phyloP scores from a whole-genome alignment of 306 rosid genomes.

The Trifolium subterraneum region DNA sequence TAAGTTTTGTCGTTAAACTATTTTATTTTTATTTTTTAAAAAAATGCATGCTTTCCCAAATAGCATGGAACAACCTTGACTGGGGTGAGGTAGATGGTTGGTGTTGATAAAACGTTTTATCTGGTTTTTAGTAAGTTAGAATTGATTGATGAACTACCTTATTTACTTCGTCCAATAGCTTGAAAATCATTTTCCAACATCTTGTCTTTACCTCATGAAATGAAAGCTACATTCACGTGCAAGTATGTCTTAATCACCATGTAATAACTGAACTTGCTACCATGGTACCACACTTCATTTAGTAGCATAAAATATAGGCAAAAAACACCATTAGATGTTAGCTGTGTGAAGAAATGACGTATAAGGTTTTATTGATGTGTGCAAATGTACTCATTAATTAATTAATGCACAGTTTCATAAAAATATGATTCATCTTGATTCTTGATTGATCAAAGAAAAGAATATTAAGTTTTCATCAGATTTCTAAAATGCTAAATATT shows the following conservation, averaged over 20 bases:
- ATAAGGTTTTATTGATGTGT: background rate
- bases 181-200: conserved; percentile 45
- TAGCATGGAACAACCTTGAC: conserved; percentile 1
- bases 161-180: background rate
- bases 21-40: no score
- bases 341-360: background rate
- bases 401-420: background rate
- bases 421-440: background rate
- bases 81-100: conserved; percentile 42
- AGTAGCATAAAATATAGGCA: background rate
- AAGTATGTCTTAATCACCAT: background rate
- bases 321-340: background rate
- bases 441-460: background rate
- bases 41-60: background rate
- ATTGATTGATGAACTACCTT: conserved; percentile 54
- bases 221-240: conserved; percentile 13
- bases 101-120: conserved; percentile 51
- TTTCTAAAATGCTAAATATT: no score
- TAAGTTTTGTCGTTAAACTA: no score
- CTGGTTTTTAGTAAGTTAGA: conserved; percentile 31
- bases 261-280: conserved; percentile 6
- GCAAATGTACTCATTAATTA: background rate
- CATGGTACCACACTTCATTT: conserved; percentile 2
- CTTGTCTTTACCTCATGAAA: conserved; percentile 8
- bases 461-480: no score